Base-by-base conservation (phyloP, 495 filamentous ascomycete genomes). In the Podospora pseudocomata region DNA sequence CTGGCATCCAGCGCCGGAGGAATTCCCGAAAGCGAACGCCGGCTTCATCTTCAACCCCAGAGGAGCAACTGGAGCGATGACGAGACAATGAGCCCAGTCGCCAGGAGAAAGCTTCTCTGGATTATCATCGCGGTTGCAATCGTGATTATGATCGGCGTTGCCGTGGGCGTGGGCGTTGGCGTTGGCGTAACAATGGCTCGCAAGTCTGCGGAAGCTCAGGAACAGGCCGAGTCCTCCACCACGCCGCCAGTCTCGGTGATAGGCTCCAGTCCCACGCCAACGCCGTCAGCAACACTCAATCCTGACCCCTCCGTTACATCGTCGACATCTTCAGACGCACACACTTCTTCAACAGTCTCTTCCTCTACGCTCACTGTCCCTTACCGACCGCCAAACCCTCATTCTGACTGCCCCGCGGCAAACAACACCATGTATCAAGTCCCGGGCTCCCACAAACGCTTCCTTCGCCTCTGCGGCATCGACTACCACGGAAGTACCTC, bases 381-480 rank as follows among this genome's bases (percentile, higher is more conserved):
- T 7, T 62, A 72, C 9, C 70, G 68, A 9, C 23, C 72, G 1
- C 74, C 67, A 6, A 30, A 26, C 18, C 67, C 67, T 19, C 73
- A 72, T 55, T 77, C 75, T 1, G 76, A 74, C 64, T 83, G 81
- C 60, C 80, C 80, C 0, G 73, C 69, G n/a, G 71, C 75, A n/a
- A 84, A 83, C 66, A 79, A 78, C 30, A 83, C 81, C 0, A 66
- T 77, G 3, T 83, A 81, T 64, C 57, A 72, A n/a, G 79, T 81
- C 6, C 79, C 81, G 1, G 75, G 76, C 20, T 80, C 80, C 6
- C 71, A 76, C 11, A 80, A 80, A 64, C 73, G 34, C 28, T 84
- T 84, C 74, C 64, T 80, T 49, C 82, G 77, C 28, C 60, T 81
- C 30, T 84, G 81, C 66, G 81, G 79, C 55, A 69, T 83, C 67